Evolutionary conservation across 2,329 filamentous ascomycete genomes (phyloP), one percentile per base, ranked within the genome.

Genomic region (Dactylonectria estremocensis): DNA sequence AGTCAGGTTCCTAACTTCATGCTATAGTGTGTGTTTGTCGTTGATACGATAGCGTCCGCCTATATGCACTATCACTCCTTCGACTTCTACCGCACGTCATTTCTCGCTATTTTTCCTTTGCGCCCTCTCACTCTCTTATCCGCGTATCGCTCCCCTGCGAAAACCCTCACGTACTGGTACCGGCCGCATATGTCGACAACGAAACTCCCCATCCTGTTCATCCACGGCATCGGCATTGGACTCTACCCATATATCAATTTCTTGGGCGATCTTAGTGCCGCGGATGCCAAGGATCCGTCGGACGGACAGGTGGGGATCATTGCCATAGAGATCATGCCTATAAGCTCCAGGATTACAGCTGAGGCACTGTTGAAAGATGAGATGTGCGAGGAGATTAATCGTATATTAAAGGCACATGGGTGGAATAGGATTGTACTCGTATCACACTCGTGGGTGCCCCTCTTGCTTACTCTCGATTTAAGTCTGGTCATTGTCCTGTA

Each of bases 131-230:
- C 81, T 37, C 71, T 89, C 18, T 73, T 87, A 45, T 81, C 84
- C 0, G 77, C 77, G n/a, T 77, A 83, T 11, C 72, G 72, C 3
- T 89, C 87, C 2, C 82, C 84, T 9, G 84, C 83, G 0, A 80
- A 83, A 49, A 77, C 82, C 14, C 77, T 89, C 3, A 85, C 85
- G 45, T 91, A 91, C 79, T 91, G 89, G 88, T 82, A 89, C 71
- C 85, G 86, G 28, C 86, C 86, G 10, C 90, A 92, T 69, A 90
- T 84, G 1, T 90, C 89, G 2, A 86, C 83, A 62, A 87, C 83
- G 1, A 83, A 83, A 48, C 81, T 88, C 2, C 89, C 89, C 0
- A 76, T n/a, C n/a, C n/a, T n/a, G n/a, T n/a, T n/a, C n/a, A n/a
- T n/a, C n/a, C n/a, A n/a, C n/a, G n/a, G n/a, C n/a, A n/a, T n/a